Evolutionary conservation across 352 stramenopile genomes (phyloP).

Genomic region (Globisporangium ultimum): DNA sequence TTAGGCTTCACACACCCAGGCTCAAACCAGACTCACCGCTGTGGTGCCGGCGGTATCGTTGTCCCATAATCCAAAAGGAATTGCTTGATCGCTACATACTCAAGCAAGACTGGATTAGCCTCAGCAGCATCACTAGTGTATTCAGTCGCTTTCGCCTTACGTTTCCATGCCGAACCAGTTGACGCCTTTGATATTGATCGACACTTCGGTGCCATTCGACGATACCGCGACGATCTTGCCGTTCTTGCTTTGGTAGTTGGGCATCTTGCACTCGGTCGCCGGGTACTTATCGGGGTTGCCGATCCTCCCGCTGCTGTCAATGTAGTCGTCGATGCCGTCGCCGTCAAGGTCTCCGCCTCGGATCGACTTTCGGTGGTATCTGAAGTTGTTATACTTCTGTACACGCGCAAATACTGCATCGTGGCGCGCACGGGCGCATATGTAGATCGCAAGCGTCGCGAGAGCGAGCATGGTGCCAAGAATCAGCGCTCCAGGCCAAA

Average conservation of each 20-base stretch:
- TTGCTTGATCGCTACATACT: constrained; percentile 7
- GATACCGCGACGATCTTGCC: constrained; percentile 39
- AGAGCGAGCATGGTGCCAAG: neutral
- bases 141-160: constrained; percentile 10
- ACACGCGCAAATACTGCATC: constrained; percentile 2
- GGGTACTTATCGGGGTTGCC: constrained; percentile 61
- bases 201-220: constrained; percentile 35
- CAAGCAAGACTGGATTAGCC: neutral
- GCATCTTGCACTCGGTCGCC: constrained; percentile 45
- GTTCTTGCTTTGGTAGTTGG: constrained; percentile 65
- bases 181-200: constrained; percentile 35
- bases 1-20: neutral
- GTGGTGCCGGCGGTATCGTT: constrained; percentile 25
- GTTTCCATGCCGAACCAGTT: constrained; percentile 46
- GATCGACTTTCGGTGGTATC: constrained; percentile 29
- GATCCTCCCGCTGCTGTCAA: constrained; percentile 48
- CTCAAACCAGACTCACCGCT: constrained; percentile 1
- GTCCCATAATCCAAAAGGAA: constrained; percentile 30
- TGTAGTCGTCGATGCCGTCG: constrained; percentile 18
- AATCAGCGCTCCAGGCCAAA: constrained; percentile 5
- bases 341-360: constrained; percentile 32
- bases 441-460: neutral
- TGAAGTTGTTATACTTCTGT: constrained; percentile 24
- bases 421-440: constrained; percentile 6
- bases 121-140: no score